A percentile compares a stretch with the other conserved stretches of the same genome.
Evolutionary conservation across 208 protist genomes (phyloP).

Genomic region (Leishmania lainsoni): DNA sequence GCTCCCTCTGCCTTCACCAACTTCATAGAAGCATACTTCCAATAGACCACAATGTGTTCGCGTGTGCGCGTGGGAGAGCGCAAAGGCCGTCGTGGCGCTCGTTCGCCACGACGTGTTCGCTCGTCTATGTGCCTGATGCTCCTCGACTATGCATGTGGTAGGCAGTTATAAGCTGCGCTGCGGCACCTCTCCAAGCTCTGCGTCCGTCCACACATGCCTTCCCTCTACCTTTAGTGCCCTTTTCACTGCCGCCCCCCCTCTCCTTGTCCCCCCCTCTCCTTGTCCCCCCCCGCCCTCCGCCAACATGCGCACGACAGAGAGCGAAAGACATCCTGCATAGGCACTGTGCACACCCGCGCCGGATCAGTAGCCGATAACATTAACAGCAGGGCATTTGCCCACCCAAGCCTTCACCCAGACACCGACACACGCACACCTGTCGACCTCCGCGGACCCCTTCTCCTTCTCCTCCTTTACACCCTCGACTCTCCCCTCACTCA

Average conservation of each 20-base stretch:
- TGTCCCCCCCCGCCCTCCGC: not conserved
- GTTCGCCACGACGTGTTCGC: no score
- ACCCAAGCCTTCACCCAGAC: no score
- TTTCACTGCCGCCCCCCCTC: not conserved
- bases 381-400: no score
- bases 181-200: not conserved
- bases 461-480: not conserved
- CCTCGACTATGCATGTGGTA: no score
- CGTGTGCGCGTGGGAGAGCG: no score
- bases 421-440: not conserved
- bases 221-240: not conserved
- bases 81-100: no score
- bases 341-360: not conserved
- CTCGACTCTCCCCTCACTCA: not conserved
- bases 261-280: not conserved
- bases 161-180: no score
- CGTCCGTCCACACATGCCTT: not conserved
- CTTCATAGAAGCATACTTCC: not conserved
- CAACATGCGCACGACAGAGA: not conserved
- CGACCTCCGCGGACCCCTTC: not conserved
- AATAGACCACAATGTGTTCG: no score
- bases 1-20: not conserved
- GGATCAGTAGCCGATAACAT: not conserved
- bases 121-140: no score
- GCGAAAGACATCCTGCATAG: not conserved